Percentiles rank a stretch among this genome's conserved stretches.
Evolutionary conservation across 106 monocot genomes (phyloP).

Genomic region (Dioscorea dumetorum): DNA sequence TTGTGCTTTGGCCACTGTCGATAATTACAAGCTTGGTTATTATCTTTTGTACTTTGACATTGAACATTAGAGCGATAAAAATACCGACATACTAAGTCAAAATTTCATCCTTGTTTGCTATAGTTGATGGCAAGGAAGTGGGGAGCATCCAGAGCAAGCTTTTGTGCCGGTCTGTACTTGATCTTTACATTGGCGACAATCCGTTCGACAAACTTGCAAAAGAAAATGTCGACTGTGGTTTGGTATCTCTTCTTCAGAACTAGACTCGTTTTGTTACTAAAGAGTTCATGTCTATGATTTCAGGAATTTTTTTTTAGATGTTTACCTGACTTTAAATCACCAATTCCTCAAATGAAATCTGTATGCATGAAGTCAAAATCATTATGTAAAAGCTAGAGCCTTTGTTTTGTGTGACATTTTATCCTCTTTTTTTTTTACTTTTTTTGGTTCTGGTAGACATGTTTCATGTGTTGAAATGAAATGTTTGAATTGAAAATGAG

Average conservation of each 20-base stretch:
- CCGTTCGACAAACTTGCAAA: constrained; percentile 75
- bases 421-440: too few relatives aligned
- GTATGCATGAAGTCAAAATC: too few relatives aligned
- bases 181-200: constrained; percentile 87
- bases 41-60: background rate
- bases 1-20: too few relatives aligned
- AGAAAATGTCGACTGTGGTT: constrained; percentile 38
- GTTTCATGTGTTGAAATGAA: too few relatives aligned
- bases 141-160: constrained; percentile 90
- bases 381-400: too few relatives aligned
- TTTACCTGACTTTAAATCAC: too few relatives aligned
- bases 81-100: background rate
- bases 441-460: too few relatives aligned
- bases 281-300: too few relatives aligned
- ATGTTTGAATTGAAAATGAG: too few relatives aligned
- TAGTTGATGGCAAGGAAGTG: constrained; percentile 78
- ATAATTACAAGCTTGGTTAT: background rate
- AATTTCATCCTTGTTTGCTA: constrained; percentile 5
- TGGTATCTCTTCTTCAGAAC: constrained; percentile 46
- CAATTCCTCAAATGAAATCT: too few relatives aligned
- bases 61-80: background rate
- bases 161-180: constrained; percentile 71
- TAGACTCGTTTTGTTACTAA: constrained; percentile 5
- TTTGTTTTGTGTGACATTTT: too few relatives aligned
- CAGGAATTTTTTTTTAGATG: too few relatives aligned